Conservation (phyloP, 805 yeast genomes). For the Metschnikowia peoriensis region DNA sequence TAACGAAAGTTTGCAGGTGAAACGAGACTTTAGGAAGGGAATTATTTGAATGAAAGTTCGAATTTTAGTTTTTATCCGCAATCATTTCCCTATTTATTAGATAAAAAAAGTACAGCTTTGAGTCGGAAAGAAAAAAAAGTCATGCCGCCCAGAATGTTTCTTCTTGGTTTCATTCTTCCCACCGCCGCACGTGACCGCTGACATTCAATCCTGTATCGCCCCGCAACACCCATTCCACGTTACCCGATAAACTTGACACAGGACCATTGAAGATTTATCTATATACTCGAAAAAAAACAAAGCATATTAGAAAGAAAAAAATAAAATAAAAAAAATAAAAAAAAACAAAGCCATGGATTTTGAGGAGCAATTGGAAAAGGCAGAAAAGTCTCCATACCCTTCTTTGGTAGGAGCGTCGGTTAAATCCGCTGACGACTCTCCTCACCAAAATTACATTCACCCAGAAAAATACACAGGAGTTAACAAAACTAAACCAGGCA, state of each 20-base stretch:
- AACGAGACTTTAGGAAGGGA: too few relatives aligned
- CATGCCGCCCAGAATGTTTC: not conserved
- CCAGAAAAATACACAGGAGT: slow-evolving; percentile 41
- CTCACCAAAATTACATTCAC: slow-evolving; percentile 44
- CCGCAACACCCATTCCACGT: not conserved
- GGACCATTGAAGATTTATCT: not conserved
- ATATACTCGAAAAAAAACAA: not conserved
- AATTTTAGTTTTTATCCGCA: too few relatives aligned
- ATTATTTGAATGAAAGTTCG: too few relatives aligned
- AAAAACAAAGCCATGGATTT: slow-evolving; percentile 14
- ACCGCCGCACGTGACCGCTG: slow-evolving; percentile 6
- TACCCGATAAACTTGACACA: slow-evolving; percentile 4
- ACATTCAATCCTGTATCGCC: slow-evolving; percentile 5
- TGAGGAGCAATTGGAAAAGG: slow-evolving; percentile 47
- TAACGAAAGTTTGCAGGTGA: not conserved
- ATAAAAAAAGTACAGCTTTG: too few relatives aligned
- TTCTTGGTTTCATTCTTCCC: not conserved
- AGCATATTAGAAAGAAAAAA: too few relatives aligned
- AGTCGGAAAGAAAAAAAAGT: not conserved
- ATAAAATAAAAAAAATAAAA: too few relatives aligned
- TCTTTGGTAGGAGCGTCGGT: slow-evolving; percentile 55
- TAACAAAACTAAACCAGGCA: slow-evolving; percentile 17
- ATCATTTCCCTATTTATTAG: too few relatives aligned
- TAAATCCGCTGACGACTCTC: slow-evolving; percentile 46
- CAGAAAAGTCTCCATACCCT: slow-evolving; percentile 47